Base-by-base conservation (phyloP, 768 basidiomycete species). In the Cyclocybe aegerita region DNA sequence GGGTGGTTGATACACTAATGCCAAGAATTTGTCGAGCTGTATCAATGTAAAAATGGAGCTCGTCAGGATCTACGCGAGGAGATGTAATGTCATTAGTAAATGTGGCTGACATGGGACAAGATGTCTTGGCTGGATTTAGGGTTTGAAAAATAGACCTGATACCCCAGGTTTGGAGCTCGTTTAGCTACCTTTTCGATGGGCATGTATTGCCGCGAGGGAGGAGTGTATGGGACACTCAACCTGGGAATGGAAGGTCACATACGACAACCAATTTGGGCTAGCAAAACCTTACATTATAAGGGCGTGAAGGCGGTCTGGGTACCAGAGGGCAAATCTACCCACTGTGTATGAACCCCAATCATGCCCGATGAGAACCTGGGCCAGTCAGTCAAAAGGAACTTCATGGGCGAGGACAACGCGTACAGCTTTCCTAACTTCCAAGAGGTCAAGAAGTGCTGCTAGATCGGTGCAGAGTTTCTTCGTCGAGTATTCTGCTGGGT, bases 291-390 rank as follows among this genome's bases (percentile, higher is more conserved):
- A 87, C 90, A 83, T 69, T 0, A 77, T 73, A 14, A 91, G 69
- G 0, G 82, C 83, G 4, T 74, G 57, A 33, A 88, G 55, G 32
- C 87, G 75, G 10, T 81, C 68, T 0, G 90, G 87, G 60, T 88
- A 67, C 85, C 86, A 90, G 16, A 89, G 70, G 9, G 86, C 83
- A 58, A 93, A 85, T 15, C 89, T 74, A 38, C 75, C 77, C 1
- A 76, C 86, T 9, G 72, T 79, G 52, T 71, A 79, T 2, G 86
- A 70, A 4, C 90, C 90, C 90, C 90, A 92, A 59, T 93, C 90
- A 58, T 92, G 90, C 0, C 88, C 90, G 50, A 90, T 73, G 49
- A 90, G 67, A 9, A 88, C 74, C 85, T 78, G 47, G 14, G 15
- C 39, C 40, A 4, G 31, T 40, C 8, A 39, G 33, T 46, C 12